Conservation (phyloP, 108 stramenopile species). For the Stephanodiscus minutulus region DNA sequence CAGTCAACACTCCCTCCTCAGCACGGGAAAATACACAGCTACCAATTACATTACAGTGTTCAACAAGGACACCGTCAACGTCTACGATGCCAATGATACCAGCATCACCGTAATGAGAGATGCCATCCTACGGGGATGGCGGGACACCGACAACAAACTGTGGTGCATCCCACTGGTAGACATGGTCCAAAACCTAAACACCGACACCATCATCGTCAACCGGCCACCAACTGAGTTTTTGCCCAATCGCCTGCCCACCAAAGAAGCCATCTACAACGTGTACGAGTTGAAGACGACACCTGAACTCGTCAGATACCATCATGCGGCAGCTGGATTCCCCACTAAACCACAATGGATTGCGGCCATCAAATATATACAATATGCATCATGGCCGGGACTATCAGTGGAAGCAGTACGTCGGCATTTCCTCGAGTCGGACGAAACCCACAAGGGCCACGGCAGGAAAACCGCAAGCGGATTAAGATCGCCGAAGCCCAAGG, state of each 20-base stretch:
- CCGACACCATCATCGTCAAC: neutral
- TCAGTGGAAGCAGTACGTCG: conserved; percentile 7
- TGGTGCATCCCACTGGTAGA: neutral
- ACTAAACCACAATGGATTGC: conserved; percentile 15
- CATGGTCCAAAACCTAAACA: neutral
- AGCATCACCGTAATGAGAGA: neutral
- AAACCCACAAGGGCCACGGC: conserved; percentile 18
- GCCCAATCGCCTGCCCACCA: neutral
- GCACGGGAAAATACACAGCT: neutral
- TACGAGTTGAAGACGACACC: neutral
- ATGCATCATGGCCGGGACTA: conserved; percentile 22
- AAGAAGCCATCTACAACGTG: conserved; percentile 1
- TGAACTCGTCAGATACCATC: conserved; percentile 8
- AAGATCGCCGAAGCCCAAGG: conserved; percentile 14
- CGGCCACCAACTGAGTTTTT: neutral
- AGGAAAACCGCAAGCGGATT: neutral
- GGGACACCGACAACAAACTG: neutral
- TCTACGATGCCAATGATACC: neutral
- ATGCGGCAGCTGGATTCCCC: conserved; percentile 19
- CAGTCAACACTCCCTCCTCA: neutral
- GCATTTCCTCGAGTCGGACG: conserved; percentile 12
- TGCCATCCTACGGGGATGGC: neutral
- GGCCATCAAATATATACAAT: conserved; percentile 9
- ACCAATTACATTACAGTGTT: neutral
- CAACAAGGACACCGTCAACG: neutral